Evolutionary conservation across 257 asterid genomes (phyloP).

Genomic region (Solanum corneliomulleri): DNA sequence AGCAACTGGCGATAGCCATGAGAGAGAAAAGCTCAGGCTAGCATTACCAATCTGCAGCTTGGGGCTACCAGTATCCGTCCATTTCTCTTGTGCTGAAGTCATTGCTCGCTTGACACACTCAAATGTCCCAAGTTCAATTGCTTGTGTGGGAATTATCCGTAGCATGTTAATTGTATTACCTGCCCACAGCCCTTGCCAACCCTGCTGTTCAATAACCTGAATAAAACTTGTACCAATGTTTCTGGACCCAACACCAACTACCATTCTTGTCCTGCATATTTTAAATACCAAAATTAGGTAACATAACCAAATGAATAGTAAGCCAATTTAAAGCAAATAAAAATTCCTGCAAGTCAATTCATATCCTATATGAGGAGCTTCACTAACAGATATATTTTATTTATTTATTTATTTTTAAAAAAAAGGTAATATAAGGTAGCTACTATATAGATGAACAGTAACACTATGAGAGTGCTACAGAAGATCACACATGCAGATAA

Average conservation of each 20-base stretch:
- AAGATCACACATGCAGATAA: not conserved
- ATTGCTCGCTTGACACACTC: slow-evolving; percentile 82
- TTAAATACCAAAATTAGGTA: not conserved
- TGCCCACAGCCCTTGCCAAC: slow-evolving; percentile 97
- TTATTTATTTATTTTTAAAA: not conserved
- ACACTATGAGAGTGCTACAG: not conserved
- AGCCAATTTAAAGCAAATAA: not conserved
- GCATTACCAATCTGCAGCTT: slow-evolving; percentile 42
- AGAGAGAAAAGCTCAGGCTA: slow-evolving; percentile 36
- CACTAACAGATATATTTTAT: not conserved
- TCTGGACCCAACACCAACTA: slow-evolving; percentile 86
- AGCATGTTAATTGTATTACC: slow-evolving; percentile 88
- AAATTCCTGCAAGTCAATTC: not conserved
- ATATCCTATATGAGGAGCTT: not conserved
- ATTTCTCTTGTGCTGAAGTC: slow-evolving; percentile 59
- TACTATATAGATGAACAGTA: not conserved
- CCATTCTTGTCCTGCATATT: slow-evolving; percentile 92
- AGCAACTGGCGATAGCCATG: slow-evolving; percentile 88
- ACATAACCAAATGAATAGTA: not conserved
- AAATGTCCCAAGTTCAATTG: slow-evolving; percentile 89
- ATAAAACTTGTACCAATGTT: slow-evolving; percentile 62
- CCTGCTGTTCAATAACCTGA: slow-evolving; percentile 72
- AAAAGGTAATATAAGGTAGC: not conserved
- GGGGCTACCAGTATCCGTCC: slow-evolving; percentile 35
- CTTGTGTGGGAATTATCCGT: slow-evolving; percentile 89